A percentile compares a stretch with the other conserved stretches of the same genome.
Evolutionary conservation across 2,329 filamentous ascomycete genomes (phyloP).

Genomic region (Aspergillus unguis): DNA sequence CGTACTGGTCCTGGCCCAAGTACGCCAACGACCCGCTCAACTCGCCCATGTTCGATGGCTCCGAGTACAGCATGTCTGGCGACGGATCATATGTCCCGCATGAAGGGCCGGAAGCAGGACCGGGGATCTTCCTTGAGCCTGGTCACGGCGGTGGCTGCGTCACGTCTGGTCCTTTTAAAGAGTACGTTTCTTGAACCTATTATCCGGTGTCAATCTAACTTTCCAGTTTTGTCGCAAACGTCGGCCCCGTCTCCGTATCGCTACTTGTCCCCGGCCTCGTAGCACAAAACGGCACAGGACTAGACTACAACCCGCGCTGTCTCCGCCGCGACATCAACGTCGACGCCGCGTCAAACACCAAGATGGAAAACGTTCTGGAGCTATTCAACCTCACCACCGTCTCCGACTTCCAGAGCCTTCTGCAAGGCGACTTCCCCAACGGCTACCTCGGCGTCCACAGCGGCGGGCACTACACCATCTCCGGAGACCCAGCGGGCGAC

Average conservation of each 20-base stretch:
- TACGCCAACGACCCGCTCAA: slow-evolving; percentile 29
- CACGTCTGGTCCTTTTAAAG: slow-evolving; percentile 15
- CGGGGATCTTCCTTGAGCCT: slow-evolving; percentile 32
- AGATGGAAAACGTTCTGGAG: slow-evolving; percentile 15
- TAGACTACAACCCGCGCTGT: slow-evolving; percentile 33
- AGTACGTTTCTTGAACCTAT: slow-evolving; percentile 1
- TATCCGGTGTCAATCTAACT: neutral
- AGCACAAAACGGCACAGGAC: slow-evolving; percentile 16
- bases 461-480: slow-evolving; percentile 46
- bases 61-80: slow-evolving; percentile 42
- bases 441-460: slow-evolving; percentile 42
- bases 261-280: slow-evolving; percentile 15
- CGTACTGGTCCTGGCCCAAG: slow-evolving; percentile 40
- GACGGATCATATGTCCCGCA: slow-evolving; percentile 39
- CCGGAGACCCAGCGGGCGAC: slow-evolving; percentile 42
- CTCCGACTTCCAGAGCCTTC: slow-evolving; percentile 17
- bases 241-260: slow-evolving; percentile 26
- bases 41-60: slow-evolving; percentile 38
- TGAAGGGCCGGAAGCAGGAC: slow-evolving; percentile 18
- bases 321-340: slow-evolving; percentile 26
- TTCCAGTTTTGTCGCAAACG: slow-evolving; percentile 27
- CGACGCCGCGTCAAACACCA: slow-evolving; percentile 19
- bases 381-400: slow-evolving; percentile 26
- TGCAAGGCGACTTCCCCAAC: slow-evolving; percentile 29
- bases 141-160: slow-evolving; percentile 25